These are phyloP conservation scores for Trichoderma sp. DNA, from an alignment of 2,329 filamentous ascomycete genomes.

Conservation along the genomic window DNA sequence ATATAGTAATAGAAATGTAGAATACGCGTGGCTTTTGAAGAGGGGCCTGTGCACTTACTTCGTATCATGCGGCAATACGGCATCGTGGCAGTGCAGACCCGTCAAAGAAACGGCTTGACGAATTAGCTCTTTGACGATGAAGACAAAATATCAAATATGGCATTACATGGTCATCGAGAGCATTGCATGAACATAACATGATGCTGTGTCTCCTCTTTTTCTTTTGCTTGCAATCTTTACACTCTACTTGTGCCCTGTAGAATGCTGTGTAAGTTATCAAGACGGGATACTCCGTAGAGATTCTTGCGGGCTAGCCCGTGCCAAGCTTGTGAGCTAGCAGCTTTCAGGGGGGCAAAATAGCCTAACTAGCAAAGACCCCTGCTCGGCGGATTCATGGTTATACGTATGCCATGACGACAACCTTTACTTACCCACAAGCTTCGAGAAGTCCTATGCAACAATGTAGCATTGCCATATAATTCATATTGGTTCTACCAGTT, in stretches of 20 bases:
- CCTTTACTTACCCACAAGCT: slow-evolving; percentile 1
- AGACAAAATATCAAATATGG: background rate
- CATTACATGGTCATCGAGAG: background rate
- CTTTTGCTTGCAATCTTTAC: slow-evolving; percentile 63
- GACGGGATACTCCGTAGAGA: slow-evolving; percentile 67
- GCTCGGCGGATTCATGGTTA: background rate
- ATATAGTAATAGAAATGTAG: background rate
- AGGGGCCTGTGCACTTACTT: background rate
- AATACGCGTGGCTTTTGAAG: background rate
- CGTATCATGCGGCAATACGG: background rate
- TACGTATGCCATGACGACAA: slow-evolving; percentile 12
- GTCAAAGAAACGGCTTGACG: background rate
- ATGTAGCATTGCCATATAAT: background rate
- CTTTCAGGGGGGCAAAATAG: background rate
- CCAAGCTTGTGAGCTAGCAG: background rate
- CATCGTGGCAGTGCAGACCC: background rate
- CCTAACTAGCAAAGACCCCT: background rate
- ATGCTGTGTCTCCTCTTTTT: background rate
- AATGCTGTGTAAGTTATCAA: slow-evolving; percentile 75
- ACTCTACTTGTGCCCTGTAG: slow-evolving; percentile 80
- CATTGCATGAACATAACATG: background rate
- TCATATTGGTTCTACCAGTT: background rate
- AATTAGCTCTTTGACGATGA: background rate
- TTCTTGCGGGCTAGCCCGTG: slow-evolving; percentile 77
- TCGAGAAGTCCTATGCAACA: background rate